These are phyloP conservation scores for Acanthamoeba healyi DNA, from an alignment of 208 protist genomes.

Conservation along the genomic window DNA sequence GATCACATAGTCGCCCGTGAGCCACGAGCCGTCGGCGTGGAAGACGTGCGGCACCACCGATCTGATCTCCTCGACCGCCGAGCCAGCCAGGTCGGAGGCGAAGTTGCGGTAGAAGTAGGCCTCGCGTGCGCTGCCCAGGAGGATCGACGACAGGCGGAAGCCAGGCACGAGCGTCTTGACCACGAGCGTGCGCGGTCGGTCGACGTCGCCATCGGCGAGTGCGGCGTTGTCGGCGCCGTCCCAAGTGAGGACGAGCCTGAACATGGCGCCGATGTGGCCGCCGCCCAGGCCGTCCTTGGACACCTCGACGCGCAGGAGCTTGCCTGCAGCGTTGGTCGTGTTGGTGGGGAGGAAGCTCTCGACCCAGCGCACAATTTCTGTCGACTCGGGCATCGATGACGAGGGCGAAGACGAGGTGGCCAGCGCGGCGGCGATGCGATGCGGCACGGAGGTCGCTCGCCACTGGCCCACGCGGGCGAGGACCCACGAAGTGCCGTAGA, in stretches of 20 bases:
- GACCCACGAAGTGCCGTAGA: neutral
- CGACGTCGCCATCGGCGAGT: too few species aligned
- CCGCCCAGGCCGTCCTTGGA: conserved; percentile 13
- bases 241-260: conserved; percentile 68
- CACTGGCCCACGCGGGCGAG: neutral
- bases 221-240: neutral
- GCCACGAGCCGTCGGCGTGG: conserved; percentile 40
- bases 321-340: neutral
- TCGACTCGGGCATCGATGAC: neutral
- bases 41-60: conserved; percentile 58
- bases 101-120: conserved; percentile 64
- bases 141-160: conserved; percentile 45
- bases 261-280: conserved; percentile 59
- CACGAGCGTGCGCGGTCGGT: conserved; percentile 6
- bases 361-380: conserved; percentile 5
- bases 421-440: conserved; percentile 8
- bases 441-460: neutral
- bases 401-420: neutral
- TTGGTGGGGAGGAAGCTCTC: neutral
- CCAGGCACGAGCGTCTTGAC: conserved; percentile 63
- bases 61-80: conserved; percentile 2
- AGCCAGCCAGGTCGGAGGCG: conserved; percentile 5
- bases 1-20: conserved; percentile 61
- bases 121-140: conserved; percentile 60
- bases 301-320: neutral